phyloP scores from a whole-genome alignment of 257 asterid genomes.

The Vinca minor region DNA sequence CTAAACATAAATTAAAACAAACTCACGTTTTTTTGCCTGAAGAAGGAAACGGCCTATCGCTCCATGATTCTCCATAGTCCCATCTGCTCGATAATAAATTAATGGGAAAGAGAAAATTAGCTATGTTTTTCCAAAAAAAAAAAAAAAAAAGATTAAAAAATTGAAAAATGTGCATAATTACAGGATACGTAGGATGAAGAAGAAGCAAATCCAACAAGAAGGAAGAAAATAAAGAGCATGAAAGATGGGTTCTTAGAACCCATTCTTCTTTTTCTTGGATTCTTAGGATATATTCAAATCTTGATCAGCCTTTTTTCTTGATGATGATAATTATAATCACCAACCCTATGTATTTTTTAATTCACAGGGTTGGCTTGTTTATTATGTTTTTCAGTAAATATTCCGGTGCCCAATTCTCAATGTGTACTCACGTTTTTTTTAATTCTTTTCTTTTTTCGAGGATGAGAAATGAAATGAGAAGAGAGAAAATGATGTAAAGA shows the following conservation, averaged over 20 bases:
- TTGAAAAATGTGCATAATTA: slow-evolving; percentile 14
- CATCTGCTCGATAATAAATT: slow-evolving; percentile 35
- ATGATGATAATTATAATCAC: neutral
- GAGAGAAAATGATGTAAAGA: slow-evolving; percentile 5
- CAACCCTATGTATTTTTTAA: slow-evolving; percentile 7
- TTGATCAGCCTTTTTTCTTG: slow-evolving; percentile 20
- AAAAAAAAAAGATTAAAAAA: neutral
- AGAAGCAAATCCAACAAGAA: slow-evolving; percentile 42
- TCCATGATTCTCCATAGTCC: slow-evolving; percentile 33
- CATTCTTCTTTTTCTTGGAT: slow-evolving; percentile 31
- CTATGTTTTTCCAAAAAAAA: neutral
- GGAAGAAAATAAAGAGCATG: slow-evolving; percentile 40
- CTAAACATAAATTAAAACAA: neutral
- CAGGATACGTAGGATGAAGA: slow-evolving; percentile 51
- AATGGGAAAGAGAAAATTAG: neutral
- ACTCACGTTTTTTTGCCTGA: slow-evolving; percentile 58
- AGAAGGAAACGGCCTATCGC: slow-evolving; percentile 63
- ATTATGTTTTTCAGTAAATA: neutral
- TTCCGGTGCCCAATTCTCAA: too few relatives aligned
- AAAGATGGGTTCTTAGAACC: slow-evolving; percentile 26
- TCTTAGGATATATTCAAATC: too few relatives aligned
- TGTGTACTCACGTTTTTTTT: too few relatives aligned
- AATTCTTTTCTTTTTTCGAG: neutral
- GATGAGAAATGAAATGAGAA: neutral
- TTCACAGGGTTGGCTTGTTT: slow-evolving; percentile 11